phyloP scores from a whole-genome alignment of 1,284 basidiomycete species.

The Grifola frondosa region DNA sequence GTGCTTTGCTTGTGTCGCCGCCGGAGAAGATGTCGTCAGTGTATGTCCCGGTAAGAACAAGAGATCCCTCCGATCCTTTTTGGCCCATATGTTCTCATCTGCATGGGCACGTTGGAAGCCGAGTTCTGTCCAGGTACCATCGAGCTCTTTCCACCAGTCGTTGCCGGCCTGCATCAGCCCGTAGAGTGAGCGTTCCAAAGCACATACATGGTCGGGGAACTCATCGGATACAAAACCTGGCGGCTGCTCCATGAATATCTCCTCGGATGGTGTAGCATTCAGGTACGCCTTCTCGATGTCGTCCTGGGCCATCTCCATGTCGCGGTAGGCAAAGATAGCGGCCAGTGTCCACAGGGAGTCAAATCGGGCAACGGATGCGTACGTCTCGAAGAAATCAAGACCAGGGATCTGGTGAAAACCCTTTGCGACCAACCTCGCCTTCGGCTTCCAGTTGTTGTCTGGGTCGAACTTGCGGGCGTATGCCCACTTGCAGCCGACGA shows the following conservation, averaged over 20 bases:
- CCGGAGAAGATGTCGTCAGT: too few species aligned
- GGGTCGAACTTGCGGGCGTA: constrained; percentile 31
- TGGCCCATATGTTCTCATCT: too few species aligned
- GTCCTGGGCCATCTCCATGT: constrained; percentile 10
- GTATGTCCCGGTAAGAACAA: too few species aligned
- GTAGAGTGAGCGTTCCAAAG: constrained; percentile 24
- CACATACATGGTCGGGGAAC: constrained; percentile 11
- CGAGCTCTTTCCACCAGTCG: too few species aligned
- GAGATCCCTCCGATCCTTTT: too few species aligned
- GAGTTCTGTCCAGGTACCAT: too few species aligned
- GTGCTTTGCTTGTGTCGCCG: too few species aligned
- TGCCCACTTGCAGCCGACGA: constrained; percentile 32
- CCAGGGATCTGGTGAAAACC: constrained; percentile 9
- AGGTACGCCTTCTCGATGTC: constrained; percentile 20
- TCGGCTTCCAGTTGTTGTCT: constrained; percentile 24
- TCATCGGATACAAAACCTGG: constrained; percentile 30
- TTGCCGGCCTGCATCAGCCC: constrained; percentile 32
- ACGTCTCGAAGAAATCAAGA: constrained; percentile 28
- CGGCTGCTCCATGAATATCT: constrained; percentile 21
- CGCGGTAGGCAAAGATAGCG: constrained; percentile 30
- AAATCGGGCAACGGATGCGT: constrained; percentile 38
- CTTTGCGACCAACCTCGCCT: constrained; percentile 8
- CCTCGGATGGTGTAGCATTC: constrained; percentile 16
- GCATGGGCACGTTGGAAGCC: too few species aligned
- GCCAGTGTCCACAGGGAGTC: constrained; percentile 36